Percentiles rank a stretch among this genome's conserved stretches.
These are phyloP conservation scores for Lodderomyces jiufengensis DNA, from an alignment of 1,139 yeast species.

Conservation along the genomic window DNA sequence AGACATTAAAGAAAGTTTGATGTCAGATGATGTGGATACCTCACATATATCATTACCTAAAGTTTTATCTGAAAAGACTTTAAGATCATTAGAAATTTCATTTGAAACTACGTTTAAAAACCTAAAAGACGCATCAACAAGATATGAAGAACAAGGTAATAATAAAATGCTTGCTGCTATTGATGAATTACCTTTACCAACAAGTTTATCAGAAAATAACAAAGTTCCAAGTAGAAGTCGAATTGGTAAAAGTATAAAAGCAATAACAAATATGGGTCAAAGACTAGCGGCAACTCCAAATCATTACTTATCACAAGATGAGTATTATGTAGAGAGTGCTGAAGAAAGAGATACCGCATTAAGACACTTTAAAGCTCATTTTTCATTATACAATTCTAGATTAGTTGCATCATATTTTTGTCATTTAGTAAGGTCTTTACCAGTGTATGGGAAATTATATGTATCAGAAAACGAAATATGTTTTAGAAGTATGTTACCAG, in stretches of 20 bases:
- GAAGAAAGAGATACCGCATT: constrained; percentile 46
- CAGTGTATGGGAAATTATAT: constrained; percentile 80
- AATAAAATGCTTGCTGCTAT: background rate
- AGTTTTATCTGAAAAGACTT: constrained; percentile 27
- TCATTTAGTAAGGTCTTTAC: constrained; percentile 66
- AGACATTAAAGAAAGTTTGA: background rate
- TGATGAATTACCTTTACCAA: constrained; percentile 19
- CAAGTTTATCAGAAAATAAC: constrained; percentile 23
- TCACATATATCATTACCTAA: constrained; percentile 25
- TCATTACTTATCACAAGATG: constrained; percentile 51
- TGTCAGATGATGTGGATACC: background rate
- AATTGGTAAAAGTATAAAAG: constrained; percentile 29
- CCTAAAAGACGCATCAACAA: constrained; percentile 22
- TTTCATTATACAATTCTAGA: constrained; percentile 53
- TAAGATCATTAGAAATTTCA: constrained; percentile 31
- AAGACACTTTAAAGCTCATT: constrained; percentile 57
- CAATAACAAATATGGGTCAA: constrained; percentile 38
- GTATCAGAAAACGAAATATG: constrained; percentile 66
- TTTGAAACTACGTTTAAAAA: constrained; percentile 30
- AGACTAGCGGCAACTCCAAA: constrained; percentile 64
- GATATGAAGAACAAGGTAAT: constrained; percentile 17
- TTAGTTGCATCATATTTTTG: constrained; percentile 70
- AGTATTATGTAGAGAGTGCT: constrained; percentile 41
- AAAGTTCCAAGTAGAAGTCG: constrained; percentile 6
- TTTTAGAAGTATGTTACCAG: constrained; percentile 77